Evolutionary conservation across 441 rosid species (phyloP).

Genomic region (Gossypium schwendimanii): DNA sequence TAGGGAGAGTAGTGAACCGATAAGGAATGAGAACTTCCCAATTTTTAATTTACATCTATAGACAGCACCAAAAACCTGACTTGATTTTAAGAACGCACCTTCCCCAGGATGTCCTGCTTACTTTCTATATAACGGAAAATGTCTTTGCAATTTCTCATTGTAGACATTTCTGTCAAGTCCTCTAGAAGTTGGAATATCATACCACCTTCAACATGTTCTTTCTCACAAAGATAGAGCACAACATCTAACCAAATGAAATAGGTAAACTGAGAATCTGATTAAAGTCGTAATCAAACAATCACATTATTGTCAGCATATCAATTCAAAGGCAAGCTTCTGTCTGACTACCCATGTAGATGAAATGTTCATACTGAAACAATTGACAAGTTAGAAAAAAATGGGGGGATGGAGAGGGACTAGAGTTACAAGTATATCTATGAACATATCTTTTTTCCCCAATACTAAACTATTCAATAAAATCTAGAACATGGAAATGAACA

Average conservation of each 20-base stretch:
- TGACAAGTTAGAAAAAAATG: not conserved
- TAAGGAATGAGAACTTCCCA: constrained; percentile 1
- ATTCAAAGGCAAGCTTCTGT: not conserved
- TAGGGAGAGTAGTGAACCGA: not conserved
- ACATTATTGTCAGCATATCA: not conserved
- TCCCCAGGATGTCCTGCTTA: constrained; percentile 87
- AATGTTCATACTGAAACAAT: not conserved
- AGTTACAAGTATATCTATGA: not conserved
- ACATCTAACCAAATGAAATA: constrained; percentile 46
- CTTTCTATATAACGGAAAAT: constrained; percentile 89
- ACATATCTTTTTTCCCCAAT: not conserved
- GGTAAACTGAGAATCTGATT: not conserved
- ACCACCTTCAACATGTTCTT: constrained; percentile 95
- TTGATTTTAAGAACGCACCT: constrained; percentile 36
- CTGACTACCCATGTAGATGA: not conserved
- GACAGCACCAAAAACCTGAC: not conserved
- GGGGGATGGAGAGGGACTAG: not conserved
- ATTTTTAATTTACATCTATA: not conserved
- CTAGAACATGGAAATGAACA: not conserved
- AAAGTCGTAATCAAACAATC: not conserved
- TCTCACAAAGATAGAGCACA: constrained; percentile 92
- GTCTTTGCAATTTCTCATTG: constrained; percentile 92
- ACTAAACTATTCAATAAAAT: not conserved
- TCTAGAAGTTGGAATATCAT: constrained; percentile 96
- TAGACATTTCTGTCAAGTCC: constrained; percentile 97